Evolutionary conservation across 257 asterid genomes (phyloP).

Genomic region (Scutellaria minor): DNA sequence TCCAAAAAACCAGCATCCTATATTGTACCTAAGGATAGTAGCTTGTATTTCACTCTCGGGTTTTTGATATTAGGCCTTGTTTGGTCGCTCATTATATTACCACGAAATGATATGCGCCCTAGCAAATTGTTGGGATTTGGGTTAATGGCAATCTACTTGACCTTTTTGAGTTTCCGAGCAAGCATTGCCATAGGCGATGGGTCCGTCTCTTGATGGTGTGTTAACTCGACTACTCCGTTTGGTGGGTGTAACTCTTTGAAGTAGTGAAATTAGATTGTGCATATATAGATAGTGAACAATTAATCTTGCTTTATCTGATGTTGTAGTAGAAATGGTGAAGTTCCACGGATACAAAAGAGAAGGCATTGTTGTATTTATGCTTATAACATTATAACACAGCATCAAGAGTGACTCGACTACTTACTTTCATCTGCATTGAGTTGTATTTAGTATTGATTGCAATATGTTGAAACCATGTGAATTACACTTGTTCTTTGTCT

Average conservation of each 20-base stretch:
- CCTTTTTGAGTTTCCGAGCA: slow-evolving; percentile 56
- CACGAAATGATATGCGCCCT: slow-evolving; percentile 69
- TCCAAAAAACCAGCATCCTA: slow-evolving; percentile 52
- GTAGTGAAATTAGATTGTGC: slow-evolving; percentile 14
- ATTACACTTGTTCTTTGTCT: not conserved
- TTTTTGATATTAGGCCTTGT: slow-evolving; percentile 55
- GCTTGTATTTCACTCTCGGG: slow-evolving; percentile 71
- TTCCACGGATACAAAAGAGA: too few relatives aligned
- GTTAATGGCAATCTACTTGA: slow-evolving; percentile 61
- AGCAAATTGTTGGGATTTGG: slow-evolving; percentile 65
- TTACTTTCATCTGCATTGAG: not conserved
- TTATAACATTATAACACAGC: too few relatives aligned
- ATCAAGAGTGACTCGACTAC: not conserved
- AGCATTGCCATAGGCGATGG: slow-evolving; percentile 60
- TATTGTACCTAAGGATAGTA: slow-evolving; percentile 56
- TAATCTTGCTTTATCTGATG: not conserved
- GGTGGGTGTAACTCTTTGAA: not conserved
- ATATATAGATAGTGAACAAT: not conserved
- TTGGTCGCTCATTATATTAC: slow-evolving; percentile 73
- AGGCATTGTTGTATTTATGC: not conserved
- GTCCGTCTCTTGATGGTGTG: slow-evolving; percentile 38
- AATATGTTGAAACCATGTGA: not conserved
- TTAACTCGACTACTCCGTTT: slow-evolving; percentile 22
- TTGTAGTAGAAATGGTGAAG: too few relatives aligned
- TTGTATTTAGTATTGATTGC: not conserved